phyloP scores from a whole-genome alignment of 2,329 filamentous ascomycete species.

The Aureobasidium sp. region DNA sequence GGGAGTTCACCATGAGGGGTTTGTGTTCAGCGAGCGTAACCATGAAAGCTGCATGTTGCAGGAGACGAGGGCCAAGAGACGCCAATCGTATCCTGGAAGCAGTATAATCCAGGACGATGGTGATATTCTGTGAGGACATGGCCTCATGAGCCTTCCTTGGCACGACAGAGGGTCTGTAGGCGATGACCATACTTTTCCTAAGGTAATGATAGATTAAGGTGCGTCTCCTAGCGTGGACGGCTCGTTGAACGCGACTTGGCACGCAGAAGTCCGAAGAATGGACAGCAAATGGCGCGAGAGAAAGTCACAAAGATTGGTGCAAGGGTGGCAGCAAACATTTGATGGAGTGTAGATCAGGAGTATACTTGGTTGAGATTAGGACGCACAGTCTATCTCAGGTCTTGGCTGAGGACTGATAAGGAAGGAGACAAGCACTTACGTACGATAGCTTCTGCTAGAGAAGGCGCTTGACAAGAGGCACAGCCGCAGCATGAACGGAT shows the following conservation, averaged over 20 bases:
- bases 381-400: constrained; percentile 10
- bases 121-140: neutral
- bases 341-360: constrained; percentile 14
- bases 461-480: neutral
- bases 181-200: neutral
- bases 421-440: constrained; percentile 15
- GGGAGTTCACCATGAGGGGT: constrained; percentile 2
- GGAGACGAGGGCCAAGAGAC: constrained; percentile 10
- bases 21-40: constrained; percentile 12
- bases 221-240: neutral
- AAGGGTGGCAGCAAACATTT: constrained; percentile 3
- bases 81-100: constrained; percentile 5
- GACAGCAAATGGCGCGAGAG: constrained; percentile 6
- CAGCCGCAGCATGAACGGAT: neutral
- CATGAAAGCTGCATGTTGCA: constrained; percentile 12
- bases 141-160: constrained; percentile 5
- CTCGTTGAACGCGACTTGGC: constrained; percentile 12
- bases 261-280: neutral
- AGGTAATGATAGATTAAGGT: constrained; percentile 9
- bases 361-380: constrained; percentile 7
- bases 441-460: neutral
- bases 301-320: neutral
- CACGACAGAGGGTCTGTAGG: neutral
- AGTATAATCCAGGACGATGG: constrained; percentile 1
- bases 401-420: constrained; percentile 12